Conservation (phyloP, 768 basidiomycete genomes). For the Boletus patriciae region DNA sequence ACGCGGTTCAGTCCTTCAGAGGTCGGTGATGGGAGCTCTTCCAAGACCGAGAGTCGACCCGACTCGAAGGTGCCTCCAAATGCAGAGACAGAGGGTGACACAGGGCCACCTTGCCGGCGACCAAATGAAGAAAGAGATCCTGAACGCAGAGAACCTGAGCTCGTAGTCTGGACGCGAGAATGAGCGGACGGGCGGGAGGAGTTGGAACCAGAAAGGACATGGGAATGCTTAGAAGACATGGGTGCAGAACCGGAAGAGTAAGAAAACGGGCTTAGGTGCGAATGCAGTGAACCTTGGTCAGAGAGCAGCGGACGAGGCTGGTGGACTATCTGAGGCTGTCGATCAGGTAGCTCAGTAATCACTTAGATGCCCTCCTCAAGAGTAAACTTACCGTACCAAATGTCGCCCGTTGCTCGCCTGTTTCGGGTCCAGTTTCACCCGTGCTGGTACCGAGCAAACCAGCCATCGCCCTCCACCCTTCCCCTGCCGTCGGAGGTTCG, state of each 20-base stretch:
- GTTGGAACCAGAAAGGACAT: conserved; percentile 48
- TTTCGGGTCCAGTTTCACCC: conserved; percentile 18
- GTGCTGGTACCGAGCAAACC: conserved; percentile 24
- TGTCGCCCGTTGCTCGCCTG: conserved; percentile 47
- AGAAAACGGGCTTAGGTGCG: conserved; percentile 50
- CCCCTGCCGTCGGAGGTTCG: conserved; percentile 60
- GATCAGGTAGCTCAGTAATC: conserved; percentile 16
- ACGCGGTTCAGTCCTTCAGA: conserved; percentile 22
- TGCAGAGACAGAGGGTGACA: conserved; percentile 53
- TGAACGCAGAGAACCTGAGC: conserved; percentile 44
- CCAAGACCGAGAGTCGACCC: conserved; percentile 23
- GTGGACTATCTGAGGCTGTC: conserved; percentile 47
- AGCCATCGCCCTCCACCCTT: conserved; percentile 58
- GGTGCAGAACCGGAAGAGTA: conserved; percentile 55
- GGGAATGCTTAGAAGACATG: conserved; percentile 44
- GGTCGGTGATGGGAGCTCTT: conserved; percentile 17
- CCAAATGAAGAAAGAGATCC: conserved; percentile 57
- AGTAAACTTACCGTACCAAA: conserved; percentile 59
- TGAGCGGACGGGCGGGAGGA: conserved; percentile 55
- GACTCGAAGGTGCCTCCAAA: conserved; percentile 39
- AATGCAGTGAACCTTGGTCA: conserved; percentile 65
- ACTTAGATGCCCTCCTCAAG: not conserved
- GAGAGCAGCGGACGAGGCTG: conserved; percentile 45
- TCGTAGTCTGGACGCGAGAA: conserved; percentile 37
- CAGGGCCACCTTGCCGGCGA: conserved; percentile 35